phyloP scores from a whole-genome alignment of 2,329 filamentous ascomycete genomes.

The Pseudocercospora ulei region DNA sequence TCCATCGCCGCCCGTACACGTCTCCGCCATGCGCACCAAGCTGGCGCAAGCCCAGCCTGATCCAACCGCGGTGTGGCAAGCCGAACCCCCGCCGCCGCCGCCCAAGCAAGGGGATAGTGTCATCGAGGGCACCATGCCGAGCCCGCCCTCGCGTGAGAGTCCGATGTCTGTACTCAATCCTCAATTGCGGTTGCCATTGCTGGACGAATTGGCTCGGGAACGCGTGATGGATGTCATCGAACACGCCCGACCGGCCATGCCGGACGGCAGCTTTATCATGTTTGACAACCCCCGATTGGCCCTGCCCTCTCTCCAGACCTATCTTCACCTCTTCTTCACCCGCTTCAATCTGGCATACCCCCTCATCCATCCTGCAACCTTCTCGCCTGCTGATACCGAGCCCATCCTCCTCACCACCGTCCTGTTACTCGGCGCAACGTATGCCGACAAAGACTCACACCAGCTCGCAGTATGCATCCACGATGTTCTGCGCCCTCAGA shows the following conservation, averaged over 20 bases:
- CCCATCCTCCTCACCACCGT: constrained; percentile 48
- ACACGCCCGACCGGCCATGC: constrained; percentile 42
- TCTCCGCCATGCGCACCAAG: background rate
- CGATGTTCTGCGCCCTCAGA: constrained; percentile 50
- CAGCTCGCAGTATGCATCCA: constrained; percentile 54
- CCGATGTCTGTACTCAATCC: constrained; percentile 11
- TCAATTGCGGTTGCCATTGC: constrained; percentile 7
- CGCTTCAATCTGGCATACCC: constrained; percentile 54
- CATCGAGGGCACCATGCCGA: background rate
- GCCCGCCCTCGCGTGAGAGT: background rate
- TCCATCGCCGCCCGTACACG: background rate
- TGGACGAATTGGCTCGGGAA: constrained; percentile 37
- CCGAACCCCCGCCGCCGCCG: background rate
- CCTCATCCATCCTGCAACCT: constrained; percentile 50
- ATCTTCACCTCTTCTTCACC: constrained; percentile 52
- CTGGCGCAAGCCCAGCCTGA: background rate
- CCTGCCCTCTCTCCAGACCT: constrained; percentile 45
- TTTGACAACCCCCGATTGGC: constrained; percentile 46
- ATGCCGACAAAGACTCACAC: constrained; percentile 50
- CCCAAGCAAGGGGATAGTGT: background rate
- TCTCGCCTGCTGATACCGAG: constrained; percentile 44
- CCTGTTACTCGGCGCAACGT: constrained; percentile 53
- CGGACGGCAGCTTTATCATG: constrained; percentile 43
- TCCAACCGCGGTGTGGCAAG: background rate
- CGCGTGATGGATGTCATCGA: constrained; percentile 45